Evolutionary conservation across 352 stramenopile genomes (phyloP).

Genomic region (Phytophthora quininea): DNA sequence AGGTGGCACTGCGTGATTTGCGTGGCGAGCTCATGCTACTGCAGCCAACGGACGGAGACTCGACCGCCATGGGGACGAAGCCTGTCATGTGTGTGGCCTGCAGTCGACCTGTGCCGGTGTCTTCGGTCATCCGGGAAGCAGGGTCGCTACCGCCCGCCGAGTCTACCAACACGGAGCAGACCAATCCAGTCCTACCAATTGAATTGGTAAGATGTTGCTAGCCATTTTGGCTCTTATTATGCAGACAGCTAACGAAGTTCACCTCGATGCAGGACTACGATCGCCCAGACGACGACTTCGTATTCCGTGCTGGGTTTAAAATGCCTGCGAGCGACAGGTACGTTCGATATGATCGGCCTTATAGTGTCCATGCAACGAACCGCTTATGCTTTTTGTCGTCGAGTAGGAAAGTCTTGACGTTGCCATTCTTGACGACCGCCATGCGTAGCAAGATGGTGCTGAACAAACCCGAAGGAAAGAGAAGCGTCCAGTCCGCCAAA

Average conservation of each 20-base stretch:
- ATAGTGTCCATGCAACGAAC: too few relatives aligned
- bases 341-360: not conserved
- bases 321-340: slow-evolving; percentile 84
- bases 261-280: slow-evolving; percentile 57
- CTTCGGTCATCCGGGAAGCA: slow-evolving; percentile 53
- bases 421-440: slow-evolving; percentile 71
- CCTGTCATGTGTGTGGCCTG: slow-evolving; percentile 85
- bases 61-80: slow-evolving; percentile 80
- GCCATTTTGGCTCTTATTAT: not conserved
- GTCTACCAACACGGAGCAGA: slow-evolving; percentile 26
- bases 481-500: slow-evolving; percentile 52
- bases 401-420: slow-evolving; percentile 68
- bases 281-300: slow-evolving; percentile 74
- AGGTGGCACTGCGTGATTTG: slow-evolving; percentile 63
- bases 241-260: slow-evolving; percentile 9
- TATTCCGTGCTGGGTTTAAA: slow-evolving; percentile 83
- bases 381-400: slow-evolving; percentile 13
- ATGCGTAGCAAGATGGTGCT: slow-evolving; percentile 71
- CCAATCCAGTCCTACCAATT: slow-evolving; percentile 23
- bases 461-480: slow-evolving; percentile 74
- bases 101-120: slow-evolving; percentile 77
- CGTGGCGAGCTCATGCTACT: slow-evolving; percentile 72
- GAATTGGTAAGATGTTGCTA: slow-evolving; percentile 28
- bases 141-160: slow-evolving; percentile 54
- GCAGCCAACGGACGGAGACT: slow-evolving; percentile 52